Evolutionary conservation across 2,329 filamentous ascomycete species (phyloP), one percentile per base, ranked within the genome.

Genomic region (Fonsecaea nubica): DNA sequence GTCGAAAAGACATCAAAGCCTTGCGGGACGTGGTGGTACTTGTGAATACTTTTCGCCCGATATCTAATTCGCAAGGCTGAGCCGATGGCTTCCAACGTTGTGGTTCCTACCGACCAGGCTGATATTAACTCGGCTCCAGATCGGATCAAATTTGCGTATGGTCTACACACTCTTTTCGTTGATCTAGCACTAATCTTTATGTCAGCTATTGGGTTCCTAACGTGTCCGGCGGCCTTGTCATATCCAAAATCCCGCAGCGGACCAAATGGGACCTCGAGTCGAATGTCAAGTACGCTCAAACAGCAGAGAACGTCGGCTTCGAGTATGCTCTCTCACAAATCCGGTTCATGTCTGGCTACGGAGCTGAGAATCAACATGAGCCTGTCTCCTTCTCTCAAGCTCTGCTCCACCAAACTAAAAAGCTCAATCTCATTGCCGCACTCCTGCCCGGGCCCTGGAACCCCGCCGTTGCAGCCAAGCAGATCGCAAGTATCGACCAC

Each of bases 271-370:
- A 83, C 56, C 77, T 84, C 12, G 76, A 79, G 36, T 80, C 80
- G 40, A 85, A 85, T 70, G 73, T 83, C 13, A 76, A 74, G 53
- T 85, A 85, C 70, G 83, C 83, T 1, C 78, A 77, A 56, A 83
- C 80, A 2, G 83, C 83, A 0, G 83, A 85, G 66, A 70, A 75
- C 15, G 76, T 79, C 5, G 82, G 83, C 0, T 84, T 85, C 65
- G 83, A 85, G 62, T 85, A 83, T 70, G 83, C 81, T 2, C 74
- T 85, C 4, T 81, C 81, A 2, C 83, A 85, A 65, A 85, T 85
- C 69, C 80, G 83, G 30, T 85, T 85, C 74, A 84, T 84, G 72
- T 80, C 83, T 8, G 82, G 81, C 7, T 83, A 83, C 64, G 80
- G 81, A 33, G 81, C 81, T 32, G 77, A 79, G 50, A 79, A 83